These are phyloP conservation scores for Penicillium italicum DNA, from an alignment of 2,329 filamentous ascomycete genomes.

Conservation along the genomic window DNA sequence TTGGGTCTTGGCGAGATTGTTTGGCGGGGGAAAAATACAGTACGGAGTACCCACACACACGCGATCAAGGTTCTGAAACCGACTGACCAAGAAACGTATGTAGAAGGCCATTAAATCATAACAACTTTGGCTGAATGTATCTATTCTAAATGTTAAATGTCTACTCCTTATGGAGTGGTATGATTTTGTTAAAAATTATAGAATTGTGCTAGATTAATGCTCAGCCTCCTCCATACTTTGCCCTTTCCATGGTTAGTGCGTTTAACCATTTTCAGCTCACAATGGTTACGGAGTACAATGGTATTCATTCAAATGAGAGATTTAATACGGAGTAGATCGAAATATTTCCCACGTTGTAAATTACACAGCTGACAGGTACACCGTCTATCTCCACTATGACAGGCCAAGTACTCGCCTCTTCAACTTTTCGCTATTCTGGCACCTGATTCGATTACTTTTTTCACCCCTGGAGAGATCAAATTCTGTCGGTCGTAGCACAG, in stretches of 20 bases:
- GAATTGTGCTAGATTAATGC: too few relatives aligned
- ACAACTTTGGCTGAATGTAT: too few relatives aligned
- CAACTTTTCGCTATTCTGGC: background rate
- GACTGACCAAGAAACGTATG: background rate
- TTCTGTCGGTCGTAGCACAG: background rate
- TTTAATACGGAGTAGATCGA: background rate
- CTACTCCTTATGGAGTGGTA: background rate
- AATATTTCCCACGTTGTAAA: too few relatives aligned
- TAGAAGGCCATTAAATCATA: background rate
- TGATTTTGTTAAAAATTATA: too few relatives aligned
- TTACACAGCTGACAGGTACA: background rate
- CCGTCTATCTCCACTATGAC: background rate
- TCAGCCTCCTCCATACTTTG: background rate
- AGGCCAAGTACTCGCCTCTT: background rate
- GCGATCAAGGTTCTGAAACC: background rate
- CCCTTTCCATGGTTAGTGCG: background rate
- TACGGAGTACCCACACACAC: background rate
- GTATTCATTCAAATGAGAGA: background rate
- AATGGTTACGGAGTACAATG: background rate
- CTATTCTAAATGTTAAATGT: background rate
- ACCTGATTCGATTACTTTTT: background rate
- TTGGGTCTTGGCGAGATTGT: background rate
- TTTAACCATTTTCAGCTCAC: background rate
- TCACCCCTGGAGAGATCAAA: slow-evolving; percentile 1
- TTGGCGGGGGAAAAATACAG: background rate